phyloP scores from a whole-genome alignment of 1,284 basidiomycete species.

The Microbotryum saponariae region DNA sequence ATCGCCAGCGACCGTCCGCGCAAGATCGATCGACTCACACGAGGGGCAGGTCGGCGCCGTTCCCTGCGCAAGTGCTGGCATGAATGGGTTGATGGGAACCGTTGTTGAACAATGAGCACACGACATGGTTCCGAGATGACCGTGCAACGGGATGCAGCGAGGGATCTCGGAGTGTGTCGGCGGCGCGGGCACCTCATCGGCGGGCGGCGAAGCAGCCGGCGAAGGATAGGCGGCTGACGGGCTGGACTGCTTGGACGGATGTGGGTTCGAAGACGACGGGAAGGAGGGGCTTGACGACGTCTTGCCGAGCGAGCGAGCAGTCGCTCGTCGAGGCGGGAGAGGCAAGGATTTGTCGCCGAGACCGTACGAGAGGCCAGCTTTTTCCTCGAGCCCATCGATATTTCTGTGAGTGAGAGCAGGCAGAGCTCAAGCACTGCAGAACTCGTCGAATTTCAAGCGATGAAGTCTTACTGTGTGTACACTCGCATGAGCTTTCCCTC shows the following conservation, averaged over 20 bases:
- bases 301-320: background rate
- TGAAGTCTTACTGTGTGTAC: slow-evolving; percentile 62
- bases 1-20: slow-evolving; percentile 62
- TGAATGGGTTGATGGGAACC: slow-evolving; percentile 45
- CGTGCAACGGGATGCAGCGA: slow-evolving; percentile 82
- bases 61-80: slow-evolving; percentile 54
- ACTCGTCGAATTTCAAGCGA: too few species aligned
- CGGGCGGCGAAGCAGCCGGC: background rate
- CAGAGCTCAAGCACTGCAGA: background rate
- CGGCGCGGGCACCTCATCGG: background rate
- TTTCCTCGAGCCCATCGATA: slow-evolving; percentile 80
- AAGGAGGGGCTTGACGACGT: background rate
- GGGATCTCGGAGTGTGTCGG: slow-evolving; percentile 42
- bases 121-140: slow-evolving; percentile 68
- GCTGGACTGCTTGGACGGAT: background rate
- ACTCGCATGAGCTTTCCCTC: slow-evolving; percentile 72
- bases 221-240: slow-evolving; percentile 9
- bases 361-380: slow-evolving; percentile 72
- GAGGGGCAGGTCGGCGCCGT: slow-evolving; percentile 65
- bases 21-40: slow-evolving; percentile 61
- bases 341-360: slow-evolving; percentile 40
- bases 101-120: slow-evolving; percentile 72
- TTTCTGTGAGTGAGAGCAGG: slow-evolving; percentile 45
- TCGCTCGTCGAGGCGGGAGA: slow-evolving; percentile 11
- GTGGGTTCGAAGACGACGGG: background rate